Conservation (phyloP, 306 rosid species). For the Luffa aegyptiaca region DNA sequence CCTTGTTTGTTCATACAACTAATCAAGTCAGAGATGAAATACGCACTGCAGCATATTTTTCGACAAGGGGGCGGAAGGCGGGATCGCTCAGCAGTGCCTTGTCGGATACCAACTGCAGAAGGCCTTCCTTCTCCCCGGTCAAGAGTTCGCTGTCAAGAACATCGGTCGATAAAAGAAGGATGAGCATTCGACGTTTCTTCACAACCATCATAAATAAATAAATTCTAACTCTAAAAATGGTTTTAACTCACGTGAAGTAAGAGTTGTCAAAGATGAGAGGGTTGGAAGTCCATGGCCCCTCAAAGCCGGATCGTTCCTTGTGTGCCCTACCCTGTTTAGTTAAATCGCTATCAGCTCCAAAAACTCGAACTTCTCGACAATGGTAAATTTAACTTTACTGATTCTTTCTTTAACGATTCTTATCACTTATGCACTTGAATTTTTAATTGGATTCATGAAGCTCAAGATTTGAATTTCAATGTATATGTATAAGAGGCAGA, state of each 20-base stretch:
- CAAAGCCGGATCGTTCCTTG: conserved; percentile 99
- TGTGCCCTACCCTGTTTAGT: conserved; percentile 68
- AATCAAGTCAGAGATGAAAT: background rate
- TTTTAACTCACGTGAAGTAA: conserved; percentile 54
- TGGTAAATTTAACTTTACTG: background rate
- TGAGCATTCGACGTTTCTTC: background rate
- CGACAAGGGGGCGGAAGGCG: conserved; percentile 95
- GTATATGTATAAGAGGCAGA: background rate
- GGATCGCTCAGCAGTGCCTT: conserved; percentile 76
- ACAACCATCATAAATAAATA: background rate
- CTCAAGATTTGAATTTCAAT: background rate
- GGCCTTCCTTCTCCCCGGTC: conserved; percentile 81
- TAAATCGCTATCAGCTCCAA: background rate
- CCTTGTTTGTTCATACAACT: background rate
- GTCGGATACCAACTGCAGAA: conserved; percentile 69
- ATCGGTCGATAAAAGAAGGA: background rate
- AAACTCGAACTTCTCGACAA: background rate
- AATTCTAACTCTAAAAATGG: too few species aligned
- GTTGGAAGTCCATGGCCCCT: conserved; percentile 90
- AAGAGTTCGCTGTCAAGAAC: conserved; percentile 40
- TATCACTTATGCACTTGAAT: background rate
- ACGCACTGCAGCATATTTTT: conserved; percentile 81
- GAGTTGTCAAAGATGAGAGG: conserved; percentile 88
- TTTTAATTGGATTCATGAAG: background rate
- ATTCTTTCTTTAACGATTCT: background rate